Evolutionary conservation across 1,284 basidiomycete genomes (phyloP), one percentile per base, ranked within the genome.

Genomic region (Pseudozyma sp.): DNA sequence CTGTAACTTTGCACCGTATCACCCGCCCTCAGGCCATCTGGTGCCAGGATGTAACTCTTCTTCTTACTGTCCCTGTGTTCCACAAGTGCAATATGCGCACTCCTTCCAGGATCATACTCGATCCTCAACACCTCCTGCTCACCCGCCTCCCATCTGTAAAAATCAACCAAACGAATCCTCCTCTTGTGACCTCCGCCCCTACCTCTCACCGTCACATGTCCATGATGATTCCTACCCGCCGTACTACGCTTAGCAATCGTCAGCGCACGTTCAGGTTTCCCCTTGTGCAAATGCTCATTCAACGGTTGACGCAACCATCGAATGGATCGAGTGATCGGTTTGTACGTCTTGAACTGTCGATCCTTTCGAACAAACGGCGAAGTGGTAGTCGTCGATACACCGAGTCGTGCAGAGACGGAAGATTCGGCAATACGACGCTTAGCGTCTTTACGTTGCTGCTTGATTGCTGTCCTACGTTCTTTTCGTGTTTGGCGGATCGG

Each of bases 81-180:
- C 75, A 98, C 84, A 57, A 99, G 89, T 1, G 96, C 96, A 81
- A 99, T 95, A 86, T 99, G 97, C 4, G 93, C 94, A 47, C 91
- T 93, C 53, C 96, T 89, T 36, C 93, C 93, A 0, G 96, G 96
- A 87, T 99, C 96, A 85, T 97, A 99, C 86, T 99, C 96, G 79
- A 99, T 93, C 47, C 95, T 90, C 14, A 96, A 89, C 47, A 98
- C 95, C 76, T 94, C 91, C 84, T 94, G 93, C 45, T 91, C 88
- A 8, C 96, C 96, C 0, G 89, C 86, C 71, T 91, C 90, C 52
- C 90, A 87, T 14, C 85, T 62, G 59, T 89, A 88, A 84, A 97
- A 99, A 86, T 99, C 97, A 65, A 99, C 87, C 45, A 91, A 88
- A 34, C 97, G 90, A 73, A 97, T 90, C 42, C 97, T 90, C 62